Evolutionary conservation across 148 eudicot species (phyloP), one percentile per base, ranked within the genome.

Genomic region (Polygonum aviculare): DNA sequence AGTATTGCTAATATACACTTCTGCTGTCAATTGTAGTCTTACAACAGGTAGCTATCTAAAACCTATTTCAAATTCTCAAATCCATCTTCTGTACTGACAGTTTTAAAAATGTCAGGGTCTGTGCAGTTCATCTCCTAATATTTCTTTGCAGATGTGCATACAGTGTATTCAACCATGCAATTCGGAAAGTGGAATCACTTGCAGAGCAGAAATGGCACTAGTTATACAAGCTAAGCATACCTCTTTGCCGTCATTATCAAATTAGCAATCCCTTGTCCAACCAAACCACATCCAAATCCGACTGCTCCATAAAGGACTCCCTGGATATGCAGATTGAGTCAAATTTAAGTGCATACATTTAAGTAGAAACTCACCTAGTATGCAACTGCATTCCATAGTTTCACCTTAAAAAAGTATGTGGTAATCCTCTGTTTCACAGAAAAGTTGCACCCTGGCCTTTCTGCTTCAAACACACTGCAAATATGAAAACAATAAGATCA

Each of bases 381-480:
- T n/a, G 18, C 18, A 74, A 45, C 35, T 51, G 26, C 60, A 54
- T 75, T 4, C 76, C 51, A 44, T 48, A n/a, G 67, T 8, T 26
- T 33, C 81, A 87, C 93, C 93, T 89, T 89, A 75, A 82, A 89
- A 67, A 89, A 89, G 80, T 87, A 89, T 48, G 93, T 84, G 8
- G 87, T 86, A 81, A 85, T 76, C 75, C 93, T 79, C 74, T 87
- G 90, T 54, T 84, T 78, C 72, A 81, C 78, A 5, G 93, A 84
- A 79, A 89, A 89, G 70, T 86, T 82, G 72, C 88, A 85, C 40
- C 93, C 89, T 12, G 93, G 93, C 74, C 93, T 85, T 84, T 87
- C 89, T 79, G 90, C 93, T 89, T 89, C 93, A 78, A 89, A 89
- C 59, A 89, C 93, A 47, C 93, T 87, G 89, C 73, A 55, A 78